phyloP scores from a whole-genome alignment of 2,329 filamentous ascomycete species.

The Sporothrix mexicana region DNA sequence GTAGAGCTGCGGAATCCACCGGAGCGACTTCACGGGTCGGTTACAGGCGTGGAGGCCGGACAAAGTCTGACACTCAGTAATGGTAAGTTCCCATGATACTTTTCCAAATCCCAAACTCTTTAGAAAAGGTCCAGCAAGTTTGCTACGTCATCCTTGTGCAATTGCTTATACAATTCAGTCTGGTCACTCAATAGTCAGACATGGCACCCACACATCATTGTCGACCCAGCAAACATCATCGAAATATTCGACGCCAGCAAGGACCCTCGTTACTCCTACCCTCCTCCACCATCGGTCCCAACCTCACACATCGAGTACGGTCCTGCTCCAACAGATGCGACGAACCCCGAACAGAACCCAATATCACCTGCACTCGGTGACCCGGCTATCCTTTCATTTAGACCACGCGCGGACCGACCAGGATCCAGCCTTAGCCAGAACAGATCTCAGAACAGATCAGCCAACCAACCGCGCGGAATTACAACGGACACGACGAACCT shows the following conservation, averaged over 20 bases:
- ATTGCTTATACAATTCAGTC: constrained; percentile 41
- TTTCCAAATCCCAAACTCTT: not conserved
- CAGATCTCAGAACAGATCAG: not conserved
- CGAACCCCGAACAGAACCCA: not conserved
- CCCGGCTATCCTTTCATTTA: constrained; percentile 37
- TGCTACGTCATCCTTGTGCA: too few relatives aligned
- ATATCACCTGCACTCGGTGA: constrained; percentile 36
- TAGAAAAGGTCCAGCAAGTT: too few relatives aligned
- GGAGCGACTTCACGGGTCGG: constrained; percentile 70
- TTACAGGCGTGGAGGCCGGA: constrained; percentile 70
- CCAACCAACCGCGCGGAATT: constrained; percentile 16
- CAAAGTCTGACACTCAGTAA: constrained; percentile 73
- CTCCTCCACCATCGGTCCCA: constrained; percentile 33
- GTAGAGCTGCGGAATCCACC: constrained; percentile 64
- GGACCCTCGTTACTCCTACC: not conserved
- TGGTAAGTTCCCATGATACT: constrained; percentile 55
- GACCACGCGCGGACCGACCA: constrained; percentile 26
- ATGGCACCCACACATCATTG: constrained; percentile 53
- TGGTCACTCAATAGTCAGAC: constrained; percentile 49
- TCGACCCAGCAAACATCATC: constrained; percentile 49
- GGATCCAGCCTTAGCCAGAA: not conserved
- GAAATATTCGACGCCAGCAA: constrained; percentile 37
- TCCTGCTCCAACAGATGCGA: not conserved
- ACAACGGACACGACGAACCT: not conserved
- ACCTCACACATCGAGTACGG: not conserved